These are phyloP conservation scores for Phycomyces blakesleeanus DNA, from an alignment of 192 early-diverging fungal genomes.

Conservation along the genomic window DNA sequence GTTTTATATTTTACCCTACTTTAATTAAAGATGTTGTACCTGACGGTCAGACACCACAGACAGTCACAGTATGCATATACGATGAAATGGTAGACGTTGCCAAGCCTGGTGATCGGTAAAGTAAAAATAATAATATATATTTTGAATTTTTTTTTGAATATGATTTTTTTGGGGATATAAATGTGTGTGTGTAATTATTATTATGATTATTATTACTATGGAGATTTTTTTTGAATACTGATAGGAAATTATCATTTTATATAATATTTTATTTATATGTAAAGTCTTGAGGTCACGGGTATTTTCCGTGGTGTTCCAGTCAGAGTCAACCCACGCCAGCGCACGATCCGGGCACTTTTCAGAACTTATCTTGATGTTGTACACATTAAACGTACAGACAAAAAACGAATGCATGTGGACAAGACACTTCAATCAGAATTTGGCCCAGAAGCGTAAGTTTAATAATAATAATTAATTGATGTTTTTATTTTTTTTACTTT, in stretches of 20 bases:
- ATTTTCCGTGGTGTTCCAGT: conserved; percentile 93
- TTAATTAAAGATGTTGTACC: conserved; percentile 73
- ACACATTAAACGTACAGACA: conserved; percentile 80
- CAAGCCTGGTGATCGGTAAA: conserved; percentile 78
- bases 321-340: conserved; percentile 80
- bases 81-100: conserved; percentile 92
- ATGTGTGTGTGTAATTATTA: too few relatives aligned
- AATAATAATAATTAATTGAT: neutral
- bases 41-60: conserved; percentile 98
- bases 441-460: conserved; percentile 7
- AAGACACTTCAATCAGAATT: conserved; percentile 13
- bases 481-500: neutral
- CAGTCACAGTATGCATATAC: conserved; percentile 84
- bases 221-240: too few relatives aligned
- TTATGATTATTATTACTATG: too few relatives aligned
- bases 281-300: conserved; percentile 89
- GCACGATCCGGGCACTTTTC: conserved; percentile 87
- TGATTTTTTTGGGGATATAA: too few relatives aligned
- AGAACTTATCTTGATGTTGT: conserved; percentile 95
- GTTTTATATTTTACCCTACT: too few relatives aligned
- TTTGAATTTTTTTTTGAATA: too few relatives aligned
- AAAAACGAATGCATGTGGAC: conserved; percentile 64
- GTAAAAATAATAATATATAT: too few relatives aligned
- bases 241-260: neutral
- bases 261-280: neutral